Conservation (phyloP, 768 basidiomycete genomes). For the Amanita exitialis region DNA sequence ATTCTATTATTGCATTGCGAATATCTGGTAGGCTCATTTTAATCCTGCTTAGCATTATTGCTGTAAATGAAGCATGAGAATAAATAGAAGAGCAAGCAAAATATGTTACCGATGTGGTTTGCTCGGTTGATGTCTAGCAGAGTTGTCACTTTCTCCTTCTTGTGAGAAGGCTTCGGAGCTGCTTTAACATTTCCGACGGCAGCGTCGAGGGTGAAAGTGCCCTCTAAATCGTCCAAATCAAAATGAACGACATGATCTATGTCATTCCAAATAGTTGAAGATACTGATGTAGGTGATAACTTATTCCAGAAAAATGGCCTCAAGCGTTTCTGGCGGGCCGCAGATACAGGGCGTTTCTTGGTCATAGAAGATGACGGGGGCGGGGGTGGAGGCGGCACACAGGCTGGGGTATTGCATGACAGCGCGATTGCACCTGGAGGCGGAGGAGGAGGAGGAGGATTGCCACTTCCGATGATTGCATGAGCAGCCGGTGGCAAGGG, state of each 20-base stretch:
- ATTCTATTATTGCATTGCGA: conserved; percentile 54
- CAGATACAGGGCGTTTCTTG: conserved; percentile 24
- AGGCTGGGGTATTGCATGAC: no score
- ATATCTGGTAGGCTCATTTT: conserved; percentile 58
- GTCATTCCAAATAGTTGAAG: conserved; percentile 66
- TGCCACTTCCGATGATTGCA: neutral
- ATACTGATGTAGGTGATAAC: conserved; percentile 30
- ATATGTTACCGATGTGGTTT: conserved; percentile 63
- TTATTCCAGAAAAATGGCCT: conserved; percentile 95
- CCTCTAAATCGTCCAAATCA: conserved; percentile 62
- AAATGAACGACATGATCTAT: conserved; percentile 30
- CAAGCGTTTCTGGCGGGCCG: conserved; percentile 31
- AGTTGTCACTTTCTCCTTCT: conserved; percentile 54
- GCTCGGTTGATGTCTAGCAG: conserved; percentile 74
- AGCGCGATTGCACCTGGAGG: conserved; percentile 18
- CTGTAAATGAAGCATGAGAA: conserved; percentile 23
- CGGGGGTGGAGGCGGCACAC: conserved; percentile 29
- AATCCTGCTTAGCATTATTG: conserved; percentile 77
- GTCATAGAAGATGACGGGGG: conserved; percentile 17
- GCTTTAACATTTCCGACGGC: conserved; percentile 31
- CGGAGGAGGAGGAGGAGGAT: conserved; percentile 19
- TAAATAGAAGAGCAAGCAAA: neutral
- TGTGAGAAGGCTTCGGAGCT: conserved; percentile 22
- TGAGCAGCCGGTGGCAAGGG: conserved; percentile 7
- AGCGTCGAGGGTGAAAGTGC: conserved; percentile 57